Base-by-base conservation (phyloP, 1,139 yeast species). In the Eremothecium gossypii region DNA sequence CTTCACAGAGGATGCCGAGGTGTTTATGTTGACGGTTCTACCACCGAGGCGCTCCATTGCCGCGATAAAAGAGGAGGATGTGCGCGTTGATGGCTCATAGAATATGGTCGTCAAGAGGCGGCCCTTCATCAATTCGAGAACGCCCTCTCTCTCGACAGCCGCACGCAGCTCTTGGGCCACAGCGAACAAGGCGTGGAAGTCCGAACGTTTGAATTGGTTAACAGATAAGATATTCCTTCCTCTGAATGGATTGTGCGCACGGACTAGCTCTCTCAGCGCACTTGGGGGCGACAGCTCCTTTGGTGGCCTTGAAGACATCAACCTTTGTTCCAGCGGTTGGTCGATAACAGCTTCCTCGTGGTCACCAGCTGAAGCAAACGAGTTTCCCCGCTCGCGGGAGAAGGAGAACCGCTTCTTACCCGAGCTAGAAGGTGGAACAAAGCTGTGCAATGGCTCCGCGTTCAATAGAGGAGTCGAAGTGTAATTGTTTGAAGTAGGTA, bases 1-100 rank as follows among this genome's bases (percentile, higher is more conserved):
- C 71, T 86, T 85, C 42, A 89, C 95, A 26, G 96, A 86, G 14
- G 97, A 87, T 36, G 91, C 74, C 47, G 76, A 77, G 46, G 93
- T 83, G 51, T 85, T 74, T 51, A 93, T 83, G 42, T 94, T 77
- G 54, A 93, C 84, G 53, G 89, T 96, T 66, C 95, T 80, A 63
- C 99, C 99, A 65, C 99, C 99, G 58, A 93, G 75, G 71, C 99
- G 83, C 73, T 93, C 97, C 98, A 93, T 93, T 48, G 99, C 99
- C 55, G 96, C 96, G 65, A 93, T 95, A 64, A 93, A 93, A 1
- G 97, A 89, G 20, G 96, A 79, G 12, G 94, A 77, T 28, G 99
- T 93, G 68, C 99, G 78, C 38, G 99, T 93, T 8, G 96, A 86
- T 55, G 99, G 98, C 70, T 93, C 99, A 65, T 87, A 93, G 71